Conservation (phyloP, 2,329 filamentous ascomycete species). For the Eurotiales sp. region DNA sequence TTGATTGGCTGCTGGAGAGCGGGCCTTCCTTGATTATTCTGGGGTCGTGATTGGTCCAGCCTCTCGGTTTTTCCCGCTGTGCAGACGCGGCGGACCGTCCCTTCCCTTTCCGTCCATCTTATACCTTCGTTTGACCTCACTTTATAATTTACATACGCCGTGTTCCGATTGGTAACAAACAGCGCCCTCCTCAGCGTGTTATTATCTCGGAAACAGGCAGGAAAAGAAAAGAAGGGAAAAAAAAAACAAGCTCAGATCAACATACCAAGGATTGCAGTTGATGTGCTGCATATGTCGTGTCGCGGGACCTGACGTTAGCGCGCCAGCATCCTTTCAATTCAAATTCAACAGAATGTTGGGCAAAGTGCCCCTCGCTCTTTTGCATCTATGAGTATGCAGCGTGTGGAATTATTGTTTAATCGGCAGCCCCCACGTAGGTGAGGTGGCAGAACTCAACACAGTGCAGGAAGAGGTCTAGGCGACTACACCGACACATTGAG, state of each 20-base stretch:
- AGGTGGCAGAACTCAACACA: too few relatives aligned
- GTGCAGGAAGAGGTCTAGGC: too few relatives aligned
- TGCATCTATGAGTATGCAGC: too few relatives aligned
- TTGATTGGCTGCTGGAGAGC: slow-evolving; percentile 4
- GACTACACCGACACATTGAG: too few relatives aligned
- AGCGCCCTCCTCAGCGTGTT: too few relatives aligned
- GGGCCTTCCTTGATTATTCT: too few relatives aligned
- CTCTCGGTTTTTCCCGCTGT: slow-evolving; percentile 8
- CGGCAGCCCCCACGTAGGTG: too few relatives aligned
- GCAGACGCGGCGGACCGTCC: slow-evolving; percentile 8
- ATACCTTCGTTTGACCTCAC: background rate
- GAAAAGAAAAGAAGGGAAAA: background rate
- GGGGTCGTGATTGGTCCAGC: slow-evolving; percentile 9
- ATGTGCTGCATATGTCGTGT: slow-evolving; percentile 28
- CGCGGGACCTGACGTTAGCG: slow-evolving; percentile 13
- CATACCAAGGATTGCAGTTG: slow-evolving; percentile 2
- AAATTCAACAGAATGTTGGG: background rate
- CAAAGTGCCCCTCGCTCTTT: too few relatives aligned
- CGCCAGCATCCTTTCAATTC: background rate
- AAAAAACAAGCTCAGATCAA: background rate
- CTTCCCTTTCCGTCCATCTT: background rate
- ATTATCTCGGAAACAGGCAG: background rate
- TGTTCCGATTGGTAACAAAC: background rate
- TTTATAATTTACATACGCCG: background rate
- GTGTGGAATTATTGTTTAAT: too few relatives aligned